Percentiles rank a stretch among this genome's conserved stretches.
phyloP scores from a whole-genome alignment of 2,329 filamentous ascomycete species.

The Bipolaris cookei region DNA sequence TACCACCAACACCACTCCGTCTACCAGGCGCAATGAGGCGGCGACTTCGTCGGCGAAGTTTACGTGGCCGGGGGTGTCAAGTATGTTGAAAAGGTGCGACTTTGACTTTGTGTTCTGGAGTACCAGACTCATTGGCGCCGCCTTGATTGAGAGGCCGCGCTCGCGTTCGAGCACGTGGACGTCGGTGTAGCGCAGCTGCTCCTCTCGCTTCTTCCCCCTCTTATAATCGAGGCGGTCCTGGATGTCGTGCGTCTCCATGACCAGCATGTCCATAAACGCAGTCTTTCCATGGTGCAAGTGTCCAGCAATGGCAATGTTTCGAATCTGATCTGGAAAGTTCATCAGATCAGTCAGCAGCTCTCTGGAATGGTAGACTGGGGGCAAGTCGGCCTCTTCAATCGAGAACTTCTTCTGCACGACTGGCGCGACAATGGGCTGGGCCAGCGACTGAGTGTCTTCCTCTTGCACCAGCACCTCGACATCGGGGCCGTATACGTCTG shows the following conservation, averaged over 20 bases:
- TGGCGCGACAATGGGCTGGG: conserved; percentile 91
- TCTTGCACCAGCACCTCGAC: conserved; percentile 97
- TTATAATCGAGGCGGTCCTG: conserved; percentile 78
- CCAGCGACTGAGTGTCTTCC: conserved; percentile 91
- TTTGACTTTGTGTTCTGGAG: conserved; percentile 89
- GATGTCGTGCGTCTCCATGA: conserved; percentile 92
- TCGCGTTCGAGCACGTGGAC: conserved; percentile 88
- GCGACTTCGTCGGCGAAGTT: conserved; percentile 99
- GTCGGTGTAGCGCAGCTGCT: conserved; percentile 94
- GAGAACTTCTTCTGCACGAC: conserved; percentile 96
- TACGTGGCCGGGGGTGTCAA: conserved; percentile 96
- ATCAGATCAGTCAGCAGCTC: conserved; percentile 95
- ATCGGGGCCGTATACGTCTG: conserved; percentile 91
- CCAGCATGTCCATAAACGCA: conserved; percentile 97
- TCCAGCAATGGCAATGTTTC: conserved; percentile 89
- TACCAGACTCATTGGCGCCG: conserved; percentile 91
- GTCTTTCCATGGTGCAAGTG: conserved; percentile 98
- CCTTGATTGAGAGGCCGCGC: conserved; percentile 88
- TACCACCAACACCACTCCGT: conserved; percentile 91
- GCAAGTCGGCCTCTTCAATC: conserved; percentile 88
- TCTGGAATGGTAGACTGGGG: conserved; percentile 84
- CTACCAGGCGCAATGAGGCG: conserved; percentile 81
- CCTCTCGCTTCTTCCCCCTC: conserved; percentile 80
- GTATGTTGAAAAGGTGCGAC: conserved; percentile 90
- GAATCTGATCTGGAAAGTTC: conserved; percentile 92